phyloP scores from a whole-genome alignment of 345 rosid species.

The Hevea brasiliensis region DNA sequence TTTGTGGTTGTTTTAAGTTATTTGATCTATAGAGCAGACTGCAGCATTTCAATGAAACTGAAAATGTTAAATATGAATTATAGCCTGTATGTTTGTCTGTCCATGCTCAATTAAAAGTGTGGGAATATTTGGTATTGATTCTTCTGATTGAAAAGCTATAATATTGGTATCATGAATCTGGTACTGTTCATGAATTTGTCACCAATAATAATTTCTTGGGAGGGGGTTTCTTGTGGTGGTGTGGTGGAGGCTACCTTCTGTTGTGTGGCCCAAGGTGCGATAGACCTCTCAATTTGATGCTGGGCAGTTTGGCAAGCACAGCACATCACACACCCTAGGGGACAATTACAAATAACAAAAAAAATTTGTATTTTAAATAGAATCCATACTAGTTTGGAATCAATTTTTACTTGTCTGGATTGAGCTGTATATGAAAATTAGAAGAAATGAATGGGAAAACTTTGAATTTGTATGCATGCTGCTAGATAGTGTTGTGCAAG shows the following conservation, averaged over 20 bases:
- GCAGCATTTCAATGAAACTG: background rate
- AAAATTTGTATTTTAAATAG: background rate
- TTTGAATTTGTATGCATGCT: background rate
- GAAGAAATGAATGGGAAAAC: background rate
- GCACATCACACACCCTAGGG: too few species aligned
- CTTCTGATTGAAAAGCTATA: background rate
- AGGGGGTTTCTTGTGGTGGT: background rate
- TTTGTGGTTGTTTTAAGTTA: slow-evolving; percentile 1
- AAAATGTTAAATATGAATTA: background rate
- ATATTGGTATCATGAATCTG: background rate
- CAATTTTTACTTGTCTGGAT: background rate
- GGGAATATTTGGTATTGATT: background rate
- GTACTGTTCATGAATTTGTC: background rate
- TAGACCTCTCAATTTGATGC: background rate
- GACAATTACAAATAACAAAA: too few species aligned
- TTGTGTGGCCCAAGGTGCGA: background rate
- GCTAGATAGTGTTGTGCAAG: background rate
- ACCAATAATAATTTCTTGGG: background rate
- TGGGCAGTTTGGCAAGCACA: too few species aligned
- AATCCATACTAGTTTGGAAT: background rate
- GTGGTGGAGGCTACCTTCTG: background rate
- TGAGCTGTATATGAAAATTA: background rate
- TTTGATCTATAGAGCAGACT: background rate
- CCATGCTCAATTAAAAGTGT: background rate
- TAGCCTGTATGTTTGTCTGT: background rate